These are phyloP conservation scores for Entophlyctis helioformis DNA, from an alignment of 192 early-diverging fungal species.

Conservation along the genomic window DNA sequence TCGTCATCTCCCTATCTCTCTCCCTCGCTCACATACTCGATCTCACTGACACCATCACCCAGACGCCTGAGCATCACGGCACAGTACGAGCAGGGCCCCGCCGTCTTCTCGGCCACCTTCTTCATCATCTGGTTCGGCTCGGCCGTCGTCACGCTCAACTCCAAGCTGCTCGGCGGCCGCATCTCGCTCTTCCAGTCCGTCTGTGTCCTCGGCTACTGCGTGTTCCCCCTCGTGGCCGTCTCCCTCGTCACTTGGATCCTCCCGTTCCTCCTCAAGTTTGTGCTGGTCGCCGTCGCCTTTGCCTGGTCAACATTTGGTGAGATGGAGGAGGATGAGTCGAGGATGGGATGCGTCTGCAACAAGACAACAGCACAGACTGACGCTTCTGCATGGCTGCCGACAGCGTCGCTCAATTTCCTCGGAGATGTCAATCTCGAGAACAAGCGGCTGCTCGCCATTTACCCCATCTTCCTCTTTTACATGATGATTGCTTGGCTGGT, in stretches of 20 bases:
- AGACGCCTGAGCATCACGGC: slow-evolving; percentile 73
- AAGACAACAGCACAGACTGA: too few relatives aligned
- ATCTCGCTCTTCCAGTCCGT: slow-evolving; percentile 96
- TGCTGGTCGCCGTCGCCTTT: slow-evolving; percentile 65
- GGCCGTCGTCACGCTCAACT: slow-evolving; percentile 88
- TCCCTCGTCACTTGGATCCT: slow-evolving; percentile 61
- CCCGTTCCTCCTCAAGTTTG: slow-evolving; percentile 54
- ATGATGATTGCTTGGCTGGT: slow-evolving; percentile 93
- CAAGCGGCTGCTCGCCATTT: slow-evolving; percentile 74
- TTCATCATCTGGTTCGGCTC: slow-evolving; percentile 92
- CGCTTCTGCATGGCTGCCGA: background rate
- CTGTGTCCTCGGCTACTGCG: slow-evolving; percentile 92
- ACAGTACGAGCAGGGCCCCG: slow-evolving; percentile 63
- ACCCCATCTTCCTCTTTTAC: slow-evolving; percentile 92
- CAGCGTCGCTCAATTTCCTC: slow-evolving; percentile 87
- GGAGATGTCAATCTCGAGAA: slow-evolving; percentile 77
- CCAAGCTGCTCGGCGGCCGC: slow-evolving; percentile 82
- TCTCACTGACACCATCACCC: too few relatives aligned
- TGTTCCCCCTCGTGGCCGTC: slow-evolving; percentile 82
- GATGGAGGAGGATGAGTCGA: too few relatives aligned
- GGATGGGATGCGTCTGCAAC: background rate
- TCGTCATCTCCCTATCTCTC: too few relatives aligned
- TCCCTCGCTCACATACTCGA: too few relatives aligned
- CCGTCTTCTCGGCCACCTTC: slow-evolving; percentile 86
- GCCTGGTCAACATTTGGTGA: slow-evolving; percentile 78